Evolutionary conservation across 805 yeast genomes (phyloP), one percentile per base, ranked within the genome.

Genomic region (Millerozyma acaciae): DNA sequence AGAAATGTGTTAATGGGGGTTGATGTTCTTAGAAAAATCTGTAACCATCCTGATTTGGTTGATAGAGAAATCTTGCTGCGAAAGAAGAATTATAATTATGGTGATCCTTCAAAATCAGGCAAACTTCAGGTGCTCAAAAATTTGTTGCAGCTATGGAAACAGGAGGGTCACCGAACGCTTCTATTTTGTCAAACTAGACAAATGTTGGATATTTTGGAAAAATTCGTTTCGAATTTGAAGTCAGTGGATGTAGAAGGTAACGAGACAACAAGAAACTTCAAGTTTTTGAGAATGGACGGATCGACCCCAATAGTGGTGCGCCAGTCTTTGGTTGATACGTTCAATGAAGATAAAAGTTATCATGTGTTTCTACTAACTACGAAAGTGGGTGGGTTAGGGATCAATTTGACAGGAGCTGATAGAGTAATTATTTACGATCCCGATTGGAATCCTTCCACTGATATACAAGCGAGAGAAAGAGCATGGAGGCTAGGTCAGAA

Each of bases 361-460:
- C 62, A 70, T 30, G 75, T 93, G 2, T 93, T 93, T 53, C 57
- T 93, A 15, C 62, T 93, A 23, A 93, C 98, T 0, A 93, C 98
- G 0, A 76, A 90, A 49, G 98, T 93, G 5, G 98, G 98, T 14
- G 98, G 98, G 0, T 63, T 93, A 24, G 98, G 98, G 14, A 85
- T 90, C 2, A 90, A 90, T 55, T 57, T 90, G 28, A 90, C 96
- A 0, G 97, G 97, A 3, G 97, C 98, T 0, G 88, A 88, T 44
- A 64, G 97, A 28, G 96, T 90, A 8, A 86, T 90, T 15, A 90
- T 90, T 10, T 90, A 75, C 53, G 98, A 90, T 50, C 98, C 98
- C 0, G 97, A 93, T 58, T 90, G 98, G 98, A 90, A 90, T 51
- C 98, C 98, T 1, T 87, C 96, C 1, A 93, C 97, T 0, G 98